These are phyloP conservation scores for Linum usitatissimum DNA, from an alignment of 345 rosid genomes.

Conservation along the genomic window DNA sequence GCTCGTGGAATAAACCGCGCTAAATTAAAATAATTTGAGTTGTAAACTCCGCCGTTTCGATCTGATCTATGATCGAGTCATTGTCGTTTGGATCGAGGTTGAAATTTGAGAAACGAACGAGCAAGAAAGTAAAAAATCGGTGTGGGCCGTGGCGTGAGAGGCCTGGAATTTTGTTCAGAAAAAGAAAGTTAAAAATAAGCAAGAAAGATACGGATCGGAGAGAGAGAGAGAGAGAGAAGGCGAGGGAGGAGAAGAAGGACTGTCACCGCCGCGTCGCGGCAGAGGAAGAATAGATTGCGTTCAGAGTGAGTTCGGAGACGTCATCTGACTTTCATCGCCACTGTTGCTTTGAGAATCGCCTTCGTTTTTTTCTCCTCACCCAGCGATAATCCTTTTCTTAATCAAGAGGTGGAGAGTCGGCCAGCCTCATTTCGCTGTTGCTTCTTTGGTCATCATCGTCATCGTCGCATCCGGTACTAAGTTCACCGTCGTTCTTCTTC, in stretches of 20 bases:
- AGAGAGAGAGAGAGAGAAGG: conserved; percentile 2
- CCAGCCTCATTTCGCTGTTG: background rate
- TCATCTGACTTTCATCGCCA: background rate
- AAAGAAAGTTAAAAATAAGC: background rate
- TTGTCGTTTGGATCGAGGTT: background rate
- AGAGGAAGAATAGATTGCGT: conserved; percentile 2
- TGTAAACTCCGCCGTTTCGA: background rate
- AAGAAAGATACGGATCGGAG: background rate
- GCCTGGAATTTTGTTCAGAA: background rate
- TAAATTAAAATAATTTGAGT: background rate
- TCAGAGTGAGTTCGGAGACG: background rate
- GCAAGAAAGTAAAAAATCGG: background rate
- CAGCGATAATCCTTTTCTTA: background rate
- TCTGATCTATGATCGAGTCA: background rate
- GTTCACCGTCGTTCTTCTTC: background rate
- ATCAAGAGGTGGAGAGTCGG: background rate
- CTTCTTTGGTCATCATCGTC: background rate
- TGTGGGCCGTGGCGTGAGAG: background rate
- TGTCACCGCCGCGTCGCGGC: background rate
- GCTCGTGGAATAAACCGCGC: background rate
- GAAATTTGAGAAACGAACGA: background rate
- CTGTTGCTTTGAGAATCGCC: background rate
- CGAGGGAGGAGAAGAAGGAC: background rate
- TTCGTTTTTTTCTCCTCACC: background rate
- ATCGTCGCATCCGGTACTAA: too few species aligned